These are phyloP conservation scores for Fusarium avenaceum DNA, from an alignment of 2,329 filamentous ascomycete species.

Conservation along the genomic window DNA sequence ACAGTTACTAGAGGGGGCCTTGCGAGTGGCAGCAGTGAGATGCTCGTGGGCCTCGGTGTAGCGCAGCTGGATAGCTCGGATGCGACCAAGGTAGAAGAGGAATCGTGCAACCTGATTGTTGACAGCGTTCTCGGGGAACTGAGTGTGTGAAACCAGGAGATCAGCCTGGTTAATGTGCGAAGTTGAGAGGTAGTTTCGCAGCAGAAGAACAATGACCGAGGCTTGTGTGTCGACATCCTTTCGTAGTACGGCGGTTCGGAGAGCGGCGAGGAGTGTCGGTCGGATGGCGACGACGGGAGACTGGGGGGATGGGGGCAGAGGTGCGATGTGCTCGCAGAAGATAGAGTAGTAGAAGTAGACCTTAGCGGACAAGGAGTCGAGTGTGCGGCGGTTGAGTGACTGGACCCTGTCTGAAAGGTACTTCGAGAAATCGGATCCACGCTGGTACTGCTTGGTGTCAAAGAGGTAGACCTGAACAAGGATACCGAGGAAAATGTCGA, in stretches of 20 bases:
- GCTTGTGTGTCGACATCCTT: slow-evolving; percentile 99
- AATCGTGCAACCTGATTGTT: slow-evolving; percentile 99
- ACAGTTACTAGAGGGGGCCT: slow-evolving; percentile 89
- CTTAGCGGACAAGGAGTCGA: slow-evolving; percentile 93
- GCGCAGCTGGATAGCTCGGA: slow-evolving; percentile 93
- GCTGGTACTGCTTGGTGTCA: slow-evolving; percentile 84
- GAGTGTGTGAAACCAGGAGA: slow-evolving; percentile 92
- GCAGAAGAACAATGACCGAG: slow-evolving; percentile 91
- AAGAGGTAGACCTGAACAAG: slow-evolving; percentile 89
- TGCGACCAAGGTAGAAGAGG: slow-evolving; percentile 96
- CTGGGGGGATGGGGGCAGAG: slow-evolving; percentile 88
- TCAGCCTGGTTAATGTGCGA: slow-evolving; percentile 98
- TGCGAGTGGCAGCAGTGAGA: slow-evolving; percentile 91
- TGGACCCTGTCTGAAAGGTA: slow-evolving; percentile 88
- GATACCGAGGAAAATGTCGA: slow-evolving; percentile 90
- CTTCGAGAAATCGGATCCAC: slow-evolving; percentile 86
- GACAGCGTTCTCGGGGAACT: slow-evolving; percentile 92
- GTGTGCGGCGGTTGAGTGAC: slow-evolving; percentile 88
- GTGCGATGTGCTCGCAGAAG: slow-evolving; percentile 91
- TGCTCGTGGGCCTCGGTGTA: slow-evolving; percentile 98
- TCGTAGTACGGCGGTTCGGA: slow-evolving; percentile 93
- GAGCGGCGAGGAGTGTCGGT: slow-evolving; percentile 85
- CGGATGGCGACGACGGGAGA: slow-evolving; percentile 90
- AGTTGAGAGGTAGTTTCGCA: slow-evolving; percentile 95
- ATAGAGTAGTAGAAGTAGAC: slow-evolving; percentile 98